Evolutionary conservation across 2,329 filamentous ascomycete species (phyloP), one percentile per base, ranked within the genome.

Genomic region (Hypoxylon sp.): DNA sequence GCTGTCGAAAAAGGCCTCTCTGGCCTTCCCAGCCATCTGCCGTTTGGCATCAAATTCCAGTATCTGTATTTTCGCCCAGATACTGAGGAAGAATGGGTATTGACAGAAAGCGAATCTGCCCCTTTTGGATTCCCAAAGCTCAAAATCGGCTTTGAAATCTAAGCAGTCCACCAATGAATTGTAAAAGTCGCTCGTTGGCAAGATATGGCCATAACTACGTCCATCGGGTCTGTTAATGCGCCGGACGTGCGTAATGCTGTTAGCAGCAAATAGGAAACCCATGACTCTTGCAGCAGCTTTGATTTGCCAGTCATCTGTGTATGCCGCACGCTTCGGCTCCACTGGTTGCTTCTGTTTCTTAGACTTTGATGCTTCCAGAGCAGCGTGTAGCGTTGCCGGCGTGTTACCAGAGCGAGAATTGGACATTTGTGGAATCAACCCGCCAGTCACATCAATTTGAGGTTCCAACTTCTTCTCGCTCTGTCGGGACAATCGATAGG

Each of bases 61-160:
- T 35, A 96, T 93, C 59, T 88, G 88, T 51, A 94, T 96, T 71
- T 97, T 97, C 19, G 91, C 88, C 77, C 90, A 92, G 59, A 97
- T 91, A 55, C 91, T 96, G 29, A 97, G 78, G 61, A 96, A 86
- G 64, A 96, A 95, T 0, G 92, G 91, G 64, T 95, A 96, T 67
- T 96, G 90, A 67, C 91, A 96, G 66, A 97, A 96, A 0, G 89
- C 83, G 67, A 96, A 96, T 60, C 85, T 90, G 13, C 80, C 79
- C 41, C 81, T 80, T 58, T 82, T 87, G 3, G 83, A 80, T 67
- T 96, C 91, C 92, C 92, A 97, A 7, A 84, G 80, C 65, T 96
- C 90, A 64, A 95, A 96, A 67, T 97, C 92, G 0, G 82, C 83
- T 35, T 94, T 82, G 5, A 96, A 78, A 66, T 96, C 90, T n/a